Evolutionary conservation across 495 filamentous ascomycete species (phyloP).

Genomic region (Talaromyces proteolyticus): DNA sequence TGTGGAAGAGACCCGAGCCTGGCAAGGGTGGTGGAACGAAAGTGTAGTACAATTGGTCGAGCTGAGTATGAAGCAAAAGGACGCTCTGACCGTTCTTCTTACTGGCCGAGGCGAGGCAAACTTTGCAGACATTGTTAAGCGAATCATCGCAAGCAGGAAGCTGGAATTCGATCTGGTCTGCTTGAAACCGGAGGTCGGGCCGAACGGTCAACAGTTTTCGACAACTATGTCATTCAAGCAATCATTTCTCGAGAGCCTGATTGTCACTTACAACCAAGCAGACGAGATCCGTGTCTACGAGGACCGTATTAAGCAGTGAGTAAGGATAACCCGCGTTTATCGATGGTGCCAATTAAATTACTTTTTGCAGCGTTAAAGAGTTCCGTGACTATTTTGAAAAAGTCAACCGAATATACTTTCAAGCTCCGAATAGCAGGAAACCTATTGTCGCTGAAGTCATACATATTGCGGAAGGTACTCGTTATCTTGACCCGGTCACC

Average conservation of each 20-base stretch:
- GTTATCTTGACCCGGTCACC: conserved; percentile 71
- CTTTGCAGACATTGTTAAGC: conserved; percentile 75
- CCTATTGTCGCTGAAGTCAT: conserved; percentile 76
- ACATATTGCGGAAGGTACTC: conserved; percentile 72
- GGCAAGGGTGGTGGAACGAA: conserved; percentile 98
- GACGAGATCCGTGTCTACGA: conserved; percentile 74
- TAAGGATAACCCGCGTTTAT: no score
- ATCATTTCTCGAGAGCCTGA: conserved; percentile 65
- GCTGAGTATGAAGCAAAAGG: conserved; percentile 80
- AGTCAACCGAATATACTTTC: conserved; percentile 47
- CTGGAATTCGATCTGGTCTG: conserved; percentile 86
- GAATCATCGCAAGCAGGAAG: conserved; percentile 71
- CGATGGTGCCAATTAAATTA: conserved; percentile 8
- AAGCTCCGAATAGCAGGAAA: conserved; percentile 29
- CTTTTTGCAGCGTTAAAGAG: conserved; percentile 49
- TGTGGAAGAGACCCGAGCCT: conserved; percentile 74
- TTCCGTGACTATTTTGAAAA: conserved; percentile 77
- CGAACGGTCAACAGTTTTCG: conserved; percentile 64
- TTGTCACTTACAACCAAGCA: conserved; percentile 78
- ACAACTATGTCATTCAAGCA: conserved; percentile 89
- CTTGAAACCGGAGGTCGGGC: conserved; percentile 80
- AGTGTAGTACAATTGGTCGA: conserved; percentile 77
- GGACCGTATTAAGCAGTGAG: conserved; percentile 59
- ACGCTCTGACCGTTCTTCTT: conserved; percentile 79
- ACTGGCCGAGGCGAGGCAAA: conserved; percentile 78